Conservation (phyloP, 106 monocot genomes). For the Dendrobium catenatum region DNA sequence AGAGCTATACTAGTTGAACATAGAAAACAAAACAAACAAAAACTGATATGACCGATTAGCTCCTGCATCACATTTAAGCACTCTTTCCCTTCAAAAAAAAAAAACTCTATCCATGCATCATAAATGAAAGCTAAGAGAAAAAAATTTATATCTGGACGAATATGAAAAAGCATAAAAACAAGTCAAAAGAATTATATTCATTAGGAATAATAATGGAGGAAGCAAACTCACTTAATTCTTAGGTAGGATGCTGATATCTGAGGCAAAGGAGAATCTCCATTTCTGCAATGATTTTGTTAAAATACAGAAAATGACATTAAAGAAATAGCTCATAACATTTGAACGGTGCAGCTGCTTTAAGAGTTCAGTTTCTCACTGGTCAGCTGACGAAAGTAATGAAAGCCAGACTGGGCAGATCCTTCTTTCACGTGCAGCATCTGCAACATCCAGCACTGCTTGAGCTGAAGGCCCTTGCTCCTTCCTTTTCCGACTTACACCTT, state of each 20-base stretch:
- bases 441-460: constrained; percentile 42
- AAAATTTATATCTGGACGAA: too few relatives aligned
- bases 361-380: constrained; percentile 41
- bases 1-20: too few relatives aligned
- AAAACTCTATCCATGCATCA: too few relatives aligned
- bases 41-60: too few relatives aligned
- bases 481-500: constrained; percentile 33
- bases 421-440: constrained; percentile 36
- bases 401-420: constrained; percentile 62
- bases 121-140: too few relatives aligned
- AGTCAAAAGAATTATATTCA: not conserved
- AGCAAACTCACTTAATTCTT: constrained; percentile 65
- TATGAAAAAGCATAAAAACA: not conserved
- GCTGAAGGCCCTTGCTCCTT: constrained; percentile 35
- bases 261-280: constrained; percentile 48
- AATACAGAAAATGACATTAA: not conserved
- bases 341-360: not conserved
- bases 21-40: too few relatives aligned
- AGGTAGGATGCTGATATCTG: constrained; percentile 59
- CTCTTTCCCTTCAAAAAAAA: too few relatives aligned
- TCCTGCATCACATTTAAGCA: too few relatives aligned
- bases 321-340: not conserved
- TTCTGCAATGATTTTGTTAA: constrained; percentile 34
- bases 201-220: not conserved
- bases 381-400: constrained; percentile 49